Evolutionary conservation across 176 grass and related monocot species (phyloP).

Genomic region (Aechmea fasciata): DNA sequence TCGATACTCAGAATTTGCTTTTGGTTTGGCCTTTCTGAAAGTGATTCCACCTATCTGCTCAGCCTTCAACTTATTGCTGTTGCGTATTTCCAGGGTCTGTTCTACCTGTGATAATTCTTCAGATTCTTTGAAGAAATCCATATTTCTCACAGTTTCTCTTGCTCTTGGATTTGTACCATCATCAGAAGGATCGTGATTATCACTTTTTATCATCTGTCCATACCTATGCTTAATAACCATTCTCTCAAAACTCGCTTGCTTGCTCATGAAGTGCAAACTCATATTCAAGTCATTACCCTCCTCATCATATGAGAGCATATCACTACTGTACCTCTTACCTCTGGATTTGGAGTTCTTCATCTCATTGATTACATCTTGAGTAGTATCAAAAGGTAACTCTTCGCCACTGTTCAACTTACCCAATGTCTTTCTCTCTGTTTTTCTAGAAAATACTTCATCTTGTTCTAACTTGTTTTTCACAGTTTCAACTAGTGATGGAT

Average conservation of each 20-base stretch:
- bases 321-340: slow-evolving; percentile 9
- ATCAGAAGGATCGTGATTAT: not conserved
- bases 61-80: slow-evolving; percentile 38
- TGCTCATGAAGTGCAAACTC: slow-evolving; percentile 17
- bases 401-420: not conserved
- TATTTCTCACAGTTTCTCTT: slow-evolving; percentile 2
- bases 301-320: slow-evolving; percentile 39
- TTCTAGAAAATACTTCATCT: not conserved
- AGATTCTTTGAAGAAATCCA: slow-evolving; percentile 28
- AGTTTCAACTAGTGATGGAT: not conserved
- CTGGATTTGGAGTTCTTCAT: slow-evolving; percentile 1
- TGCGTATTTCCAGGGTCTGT: slow-evolving; percentile 49
- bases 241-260: slow-evolving; percentile 30
- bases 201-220: not conserved
- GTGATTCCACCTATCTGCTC: slow-evolving; percentile 9
- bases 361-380: not conserved
- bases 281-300: slow-evolving; percentile 25
- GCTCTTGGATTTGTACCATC: not conserved
- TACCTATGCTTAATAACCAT: slow-evolving; percentile 51
- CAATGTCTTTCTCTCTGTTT: not conserved
- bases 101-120: slow-evolving; percentile 51
- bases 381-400: not conserved
- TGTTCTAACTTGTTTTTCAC: not conserved
- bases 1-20: slow-evolving; percentile 4
- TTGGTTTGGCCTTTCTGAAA: slow-evolving; percentile 6